These are phyloP conservation scores for Leccinum uliginosum DNA, from an alignment of 768 basidiomycete genomes.

Conservation along the genomic window DNA sequence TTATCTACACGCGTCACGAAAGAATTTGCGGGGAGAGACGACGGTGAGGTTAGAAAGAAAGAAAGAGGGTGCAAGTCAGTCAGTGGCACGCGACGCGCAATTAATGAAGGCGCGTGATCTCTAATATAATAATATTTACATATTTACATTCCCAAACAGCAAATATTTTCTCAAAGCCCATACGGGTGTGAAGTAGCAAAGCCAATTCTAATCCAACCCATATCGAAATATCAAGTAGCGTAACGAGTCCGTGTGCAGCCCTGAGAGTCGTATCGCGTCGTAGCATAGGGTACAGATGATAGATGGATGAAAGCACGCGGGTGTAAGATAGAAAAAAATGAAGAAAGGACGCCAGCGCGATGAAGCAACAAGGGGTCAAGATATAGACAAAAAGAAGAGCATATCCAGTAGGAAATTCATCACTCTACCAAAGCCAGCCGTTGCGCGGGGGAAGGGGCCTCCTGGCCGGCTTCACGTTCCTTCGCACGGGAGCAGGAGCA, in stretches of 20 bases:
- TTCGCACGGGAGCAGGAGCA: constrained; percentile 39
- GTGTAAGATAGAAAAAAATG: constrained; percentile 8
- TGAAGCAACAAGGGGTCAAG: constrained; percentile 22
- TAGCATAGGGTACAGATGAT: constrained; percentile 14
- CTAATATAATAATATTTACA: background rate
- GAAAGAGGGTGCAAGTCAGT: background rate
- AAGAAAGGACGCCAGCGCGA: constrained; percentile 18
- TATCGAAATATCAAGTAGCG: background rate
- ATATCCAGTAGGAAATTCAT: constrained; percentile 28
- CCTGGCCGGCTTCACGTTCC: constrained; percentile 41
- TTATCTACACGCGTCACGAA: constrained; percentile 3
- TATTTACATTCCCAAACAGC: background rate
- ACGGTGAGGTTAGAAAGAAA: background rate
- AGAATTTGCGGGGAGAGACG: background rate
- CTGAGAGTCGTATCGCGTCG: constrained; percentile 22
- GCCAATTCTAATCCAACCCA: constrained; percentile 9
- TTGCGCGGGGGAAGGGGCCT: constrained; percentile 39
- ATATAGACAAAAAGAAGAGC: constrained; percentile 31
- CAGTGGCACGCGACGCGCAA: constrained; percentile 1
- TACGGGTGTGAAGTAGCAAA: background rate
- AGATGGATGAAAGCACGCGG: constrained; percentile 8
- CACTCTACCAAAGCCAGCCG: constrained; percentile 56
- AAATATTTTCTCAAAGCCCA: too few species aligned
- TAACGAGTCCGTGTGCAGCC: constrained; percentile 12
- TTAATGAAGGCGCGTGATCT: background rate